These are phyloP conservation scores for Pittosporum tobira DNA, from an alignment of 129 eudicot species.

Conservation along the genomic window DNA sequence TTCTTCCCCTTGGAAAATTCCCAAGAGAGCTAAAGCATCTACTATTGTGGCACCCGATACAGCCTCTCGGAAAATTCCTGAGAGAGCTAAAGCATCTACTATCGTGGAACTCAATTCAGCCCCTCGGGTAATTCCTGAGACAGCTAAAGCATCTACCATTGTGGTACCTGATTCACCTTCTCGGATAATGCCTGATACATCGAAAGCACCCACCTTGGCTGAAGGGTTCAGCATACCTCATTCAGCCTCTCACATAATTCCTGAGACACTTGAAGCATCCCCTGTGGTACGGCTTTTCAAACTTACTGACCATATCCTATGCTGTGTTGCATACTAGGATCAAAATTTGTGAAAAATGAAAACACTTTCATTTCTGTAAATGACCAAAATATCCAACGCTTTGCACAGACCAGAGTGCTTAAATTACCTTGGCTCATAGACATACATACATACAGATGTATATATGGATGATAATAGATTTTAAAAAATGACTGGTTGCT, in stretches of 20 bases:
- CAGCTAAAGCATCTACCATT: constrained; percentile 12
- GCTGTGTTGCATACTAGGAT: background rate
- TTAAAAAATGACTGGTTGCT: too few relatives aligned
- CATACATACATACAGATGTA: background rate
- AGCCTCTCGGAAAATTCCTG: constrained; percentile 15
- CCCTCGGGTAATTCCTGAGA: constrained; percentile 20
- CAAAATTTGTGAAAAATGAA: background rate
- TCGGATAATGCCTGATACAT: constrained; percentile 16
- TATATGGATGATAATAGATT: background rate
- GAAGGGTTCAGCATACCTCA: constrained; percentile 7
- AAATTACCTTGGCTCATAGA: too few relatives aligned
- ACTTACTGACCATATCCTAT: background rate
- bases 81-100: constrained; percentile 15
- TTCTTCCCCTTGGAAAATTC: constrained; percentile 6
- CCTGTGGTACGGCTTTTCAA: constrained; percentile 19
- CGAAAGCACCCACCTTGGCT: constrained; percentile 13
- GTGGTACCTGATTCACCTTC: constrained; percentile 16
- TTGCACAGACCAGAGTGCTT: background rate
- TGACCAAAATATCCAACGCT: background rate
- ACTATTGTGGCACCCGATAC: constrained; percentile 9
- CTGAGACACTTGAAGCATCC: constrained; percentile 25
- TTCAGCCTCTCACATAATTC: constrained; percentile 18
- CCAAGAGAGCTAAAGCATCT: background rate
- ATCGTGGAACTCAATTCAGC: constrained; percentile 11
- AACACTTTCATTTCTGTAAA: background rate